Base-by-base conservation (phyloP, 768 basidiomycete species). In the Sutorius australiensis region DNA sequence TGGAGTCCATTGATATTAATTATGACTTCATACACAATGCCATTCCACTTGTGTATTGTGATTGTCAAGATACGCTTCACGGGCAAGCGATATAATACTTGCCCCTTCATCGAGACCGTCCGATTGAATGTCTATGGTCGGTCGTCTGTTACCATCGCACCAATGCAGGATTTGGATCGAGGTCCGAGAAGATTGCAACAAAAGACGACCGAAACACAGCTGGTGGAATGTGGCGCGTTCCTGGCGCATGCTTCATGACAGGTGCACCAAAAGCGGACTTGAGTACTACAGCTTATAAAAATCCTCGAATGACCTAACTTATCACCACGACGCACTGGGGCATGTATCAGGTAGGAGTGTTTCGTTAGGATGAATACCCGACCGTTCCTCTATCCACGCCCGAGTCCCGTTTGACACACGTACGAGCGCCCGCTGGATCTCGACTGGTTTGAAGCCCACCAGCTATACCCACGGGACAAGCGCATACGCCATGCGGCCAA, bases 391-490 rank as follows among this genome's bases (percentile, higher is more conserved):
- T 5, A 60, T 51, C 66, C 65, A 65, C 11, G 62, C 63, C 19
- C 75, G 68, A 5, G 77, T 75, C 54, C 82, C 66, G 60, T 82
- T 78, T 65, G 79, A 78, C 42, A 77, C 70, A 21, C 78, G 73
- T 5, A 80, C 57, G 28, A 86, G 57, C n/a, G 65, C 62, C 54
- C 79, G 81, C 17, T 63, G 63, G 2, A 57, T 45, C 34, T 65
- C 62, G 43, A 81, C 55, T 6, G 57, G 54, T 1, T 73, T 64
- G 0, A 89, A 61, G 62, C 89, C 74, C 48, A 90, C 75, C 19
- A 92, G 71, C 78, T 80, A 86, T 31, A 77, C 75, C 86, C 90
- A 92, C 9, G 86, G 75, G 13, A 91, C 65, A 48, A 76, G 68
- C 6, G 89, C 86, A 56, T 80, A 84, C 28, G 82, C 72, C 58